Conservation (phyloP, 176 grass and related monocot genomes). For the Zea luxurians region DNA sequence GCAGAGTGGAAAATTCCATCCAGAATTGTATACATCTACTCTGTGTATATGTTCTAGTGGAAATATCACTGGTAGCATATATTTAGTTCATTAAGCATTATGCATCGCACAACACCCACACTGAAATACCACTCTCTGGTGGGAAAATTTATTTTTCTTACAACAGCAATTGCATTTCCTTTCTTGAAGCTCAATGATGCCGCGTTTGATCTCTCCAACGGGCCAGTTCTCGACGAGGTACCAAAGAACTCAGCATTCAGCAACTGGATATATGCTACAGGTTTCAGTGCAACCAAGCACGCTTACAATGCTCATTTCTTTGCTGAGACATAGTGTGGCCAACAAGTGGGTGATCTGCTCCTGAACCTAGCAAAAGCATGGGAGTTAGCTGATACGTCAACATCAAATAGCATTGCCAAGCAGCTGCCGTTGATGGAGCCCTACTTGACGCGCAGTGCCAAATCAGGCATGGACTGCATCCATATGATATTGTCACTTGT, state of each 20-base stretch:
- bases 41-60: background rate
- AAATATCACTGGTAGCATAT: background rate
- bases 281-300: background rate
- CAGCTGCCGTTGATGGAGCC: conserved; percentile 64
- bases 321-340: conserved; percentile 56
- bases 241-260: background rate
- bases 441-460: conserved; percentile 55
- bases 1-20: too few species aligned
- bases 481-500: background rate
- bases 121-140: background rate
- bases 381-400: conserved; percentile 69
- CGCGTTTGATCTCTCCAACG: conserved; percentile 92
- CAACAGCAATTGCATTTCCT: background rate
- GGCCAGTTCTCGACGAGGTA: conserved; percentile 76
- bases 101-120: too few species aligned
- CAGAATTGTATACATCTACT: too few species aligned
- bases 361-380: conserved; percentile 74
- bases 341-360: conserved; percentile 70
- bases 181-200: conserved; percentile 81
- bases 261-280: background rate
- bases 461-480: conserved; percentile 64
- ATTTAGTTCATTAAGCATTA: background rate
- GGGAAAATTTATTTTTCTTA: background rate
- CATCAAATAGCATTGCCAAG: conserved; percentile 62
- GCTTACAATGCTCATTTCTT: conserved; percentile 5